Conservation (phyloP, 129 eudicot genomes). For the Helianthus tuberosus region DNA sequence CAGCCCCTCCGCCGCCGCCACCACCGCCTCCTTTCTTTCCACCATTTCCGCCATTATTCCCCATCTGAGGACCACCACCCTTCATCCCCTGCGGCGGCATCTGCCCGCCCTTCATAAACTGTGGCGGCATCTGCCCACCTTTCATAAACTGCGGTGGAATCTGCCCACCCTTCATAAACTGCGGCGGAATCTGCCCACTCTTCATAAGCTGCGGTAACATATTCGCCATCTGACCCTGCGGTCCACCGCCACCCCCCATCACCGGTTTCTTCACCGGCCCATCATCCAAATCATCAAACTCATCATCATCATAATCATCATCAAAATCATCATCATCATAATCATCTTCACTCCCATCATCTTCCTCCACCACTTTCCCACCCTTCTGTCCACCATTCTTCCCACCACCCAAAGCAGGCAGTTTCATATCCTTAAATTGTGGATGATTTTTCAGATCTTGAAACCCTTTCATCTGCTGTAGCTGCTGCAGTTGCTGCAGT, state of each 20-base stretch:
- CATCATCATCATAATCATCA: conserved; percentile 40
- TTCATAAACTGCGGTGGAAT: conserved; percentile 45
- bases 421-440: conserved; percentile 58
- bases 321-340: conserved; percentile 45
- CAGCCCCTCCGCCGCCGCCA: conserved; percentile 50
- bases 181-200: conserved; percentile 41
- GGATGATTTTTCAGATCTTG: conserved; percentile 55
- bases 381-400: conserved; percentile 42
- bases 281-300: conserved; percentile 54
- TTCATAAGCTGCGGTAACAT: conserved; percentile 47
- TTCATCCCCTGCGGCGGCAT: conserved; percentile 51
- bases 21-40: conserved; percentile 49
- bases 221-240: conserved; percentile 49
- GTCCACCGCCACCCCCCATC: conserved; percentile 45
- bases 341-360: conserved; percentile 46
- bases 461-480: conserved; percentile 60
- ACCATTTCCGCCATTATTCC: conserved; percentile 45
- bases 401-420: conserved; percentile 40
- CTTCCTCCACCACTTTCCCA: conserved; percentile 48
- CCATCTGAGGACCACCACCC: conserved; percentile 40
- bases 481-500: conserved; percentile 46
- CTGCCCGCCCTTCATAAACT: conserved; percentile 50
- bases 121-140: conserved; percentile 53
- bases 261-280: conserved; percentile 41
- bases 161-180: conserved; percentile 46